Percentiles rank a stretch among this genome's conserved stretches.
These are phyloP conservation scores for Mycena vulgaris DNA, from an alignment of 768 basidiomycete genomes.

Conservation along the genomic window DNA sequence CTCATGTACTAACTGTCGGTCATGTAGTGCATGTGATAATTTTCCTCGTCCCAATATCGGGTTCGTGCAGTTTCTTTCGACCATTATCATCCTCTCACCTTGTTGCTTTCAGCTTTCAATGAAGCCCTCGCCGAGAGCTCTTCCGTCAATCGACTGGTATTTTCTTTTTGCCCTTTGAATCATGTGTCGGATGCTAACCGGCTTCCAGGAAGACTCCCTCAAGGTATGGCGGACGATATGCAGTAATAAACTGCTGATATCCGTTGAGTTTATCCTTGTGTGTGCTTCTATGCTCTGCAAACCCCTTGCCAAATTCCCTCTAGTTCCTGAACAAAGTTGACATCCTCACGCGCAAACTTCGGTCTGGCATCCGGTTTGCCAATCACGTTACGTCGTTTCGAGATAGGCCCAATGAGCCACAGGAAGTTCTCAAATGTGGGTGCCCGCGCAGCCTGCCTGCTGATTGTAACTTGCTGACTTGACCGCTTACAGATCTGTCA, in stretches of 20 bases:
- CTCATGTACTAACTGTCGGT: too few species aligned
- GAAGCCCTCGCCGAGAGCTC: conserved; percentile 74
- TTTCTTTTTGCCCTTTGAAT: too few species aligned
- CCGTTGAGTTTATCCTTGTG: conserved; percentile 67
- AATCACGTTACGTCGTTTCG: conserved; percentile 70
- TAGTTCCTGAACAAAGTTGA: conserved; percentile 76
- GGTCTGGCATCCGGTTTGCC: conserved; percentile 66
- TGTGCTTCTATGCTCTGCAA: not conserved
- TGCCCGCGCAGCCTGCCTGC: conserved; percentile 34
- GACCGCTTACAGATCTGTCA: conserved; percentile 60
- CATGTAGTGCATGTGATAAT: conserved; percentile 78
- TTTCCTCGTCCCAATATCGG: conserved; percentile 75
- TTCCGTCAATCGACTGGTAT: conserved; percentile 71
- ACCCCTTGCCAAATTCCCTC: not conserved
- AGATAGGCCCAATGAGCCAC: conserved; percentile 65
- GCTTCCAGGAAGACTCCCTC: conserved; percentile 71
- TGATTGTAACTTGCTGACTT: too few species aligned
- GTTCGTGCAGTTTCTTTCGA: conserved; percentile 17
- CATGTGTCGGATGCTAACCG: too few species aligned
- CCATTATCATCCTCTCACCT: not conserved
- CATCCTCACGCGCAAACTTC: conserved; percentile 69
- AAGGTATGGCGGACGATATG: conserved; percentile 74
- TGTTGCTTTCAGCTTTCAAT: conserved; percentile 70
- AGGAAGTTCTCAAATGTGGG: conserved; percentile 69
- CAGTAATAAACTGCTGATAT: conserved; percentile 67